These are phyloP conservation scores for Colletotrichum euphorbiae DNA, from an alignment of 2,329 filamentous ascomycete species.

Conservation along the genomic window DNA sequence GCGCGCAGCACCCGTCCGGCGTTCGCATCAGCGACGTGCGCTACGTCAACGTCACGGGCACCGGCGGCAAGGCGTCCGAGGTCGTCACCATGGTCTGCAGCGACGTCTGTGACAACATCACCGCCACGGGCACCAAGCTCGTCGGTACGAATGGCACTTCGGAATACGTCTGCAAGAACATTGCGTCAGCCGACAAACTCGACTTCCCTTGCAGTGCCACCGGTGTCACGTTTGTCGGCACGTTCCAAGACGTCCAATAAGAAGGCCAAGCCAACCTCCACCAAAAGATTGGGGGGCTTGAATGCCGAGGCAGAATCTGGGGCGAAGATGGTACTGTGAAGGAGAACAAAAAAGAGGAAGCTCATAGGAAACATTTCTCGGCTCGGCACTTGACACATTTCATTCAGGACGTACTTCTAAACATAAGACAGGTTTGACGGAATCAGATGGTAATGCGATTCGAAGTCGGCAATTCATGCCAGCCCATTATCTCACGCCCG, in stretches of 20 bases:
- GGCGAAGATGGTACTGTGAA: not conserved
- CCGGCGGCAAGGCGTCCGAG: constrained; percentile 7
- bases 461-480: too few species aligned
- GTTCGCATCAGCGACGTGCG: constrained; percentile 19
- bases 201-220: constrained; percentile 18
- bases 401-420: too few species aligned
- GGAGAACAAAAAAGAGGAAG: not conserved
- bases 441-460: too few species aligned
- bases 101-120: not conserved
- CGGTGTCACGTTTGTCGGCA: constrained; percentile 4
- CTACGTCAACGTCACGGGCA: constrained; percentile 16
- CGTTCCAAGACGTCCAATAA: not conserved
- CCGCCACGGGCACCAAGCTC: constrained; percentile 7
- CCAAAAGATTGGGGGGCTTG: not conserved
- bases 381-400: too few species aligned
- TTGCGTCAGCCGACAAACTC: constrained; percentile 10
- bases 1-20: constrained; percentile 18
- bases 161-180: constrained; percentile 18
- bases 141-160: constrained; percentile 8
- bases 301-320: not conserved
- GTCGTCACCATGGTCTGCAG: constrained; percentile 30
- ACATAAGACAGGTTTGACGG: too few species aligned
- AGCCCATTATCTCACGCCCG: too few species aligned
- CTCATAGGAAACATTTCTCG: too few species aligned
- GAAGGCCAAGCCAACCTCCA: not conserved